These are phyloP conservation scores for Leishmania mexicana DNA, from an alignment of 208 protist genomes.

Conservation along the genomic window DNA sequence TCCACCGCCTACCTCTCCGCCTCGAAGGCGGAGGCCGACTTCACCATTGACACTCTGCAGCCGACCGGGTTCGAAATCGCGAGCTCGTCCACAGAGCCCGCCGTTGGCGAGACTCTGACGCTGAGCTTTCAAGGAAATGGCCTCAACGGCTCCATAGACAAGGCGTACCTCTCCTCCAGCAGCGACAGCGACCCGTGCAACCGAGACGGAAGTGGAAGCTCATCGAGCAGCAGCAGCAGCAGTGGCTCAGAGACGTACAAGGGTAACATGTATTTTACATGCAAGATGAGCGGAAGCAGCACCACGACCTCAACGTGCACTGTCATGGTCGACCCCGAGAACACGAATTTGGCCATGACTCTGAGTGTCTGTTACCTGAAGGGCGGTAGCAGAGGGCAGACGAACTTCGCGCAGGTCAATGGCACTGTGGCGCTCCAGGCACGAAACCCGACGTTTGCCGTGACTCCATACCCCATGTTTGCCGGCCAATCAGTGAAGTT, in stretches of 20 bases:
- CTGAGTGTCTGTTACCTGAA: constrained; percentile 84
- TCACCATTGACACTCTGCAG: constrained; percentile 83
- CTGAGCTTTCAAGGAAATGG: constrained; percentile 69
- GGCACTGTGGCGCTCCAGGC: constrained; percentile 43
- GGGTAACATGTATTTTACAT: constrained; percentile 32
- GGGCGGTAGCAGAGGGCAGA: constrained; percentile 19
- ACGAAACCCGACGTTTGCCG: constrained; percentile 77
- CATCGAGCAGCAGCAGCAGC: neutral
- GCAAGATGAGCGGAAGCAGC: constrained; percentile 37
- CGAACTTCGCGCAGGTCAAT: constrained; percentile 66
- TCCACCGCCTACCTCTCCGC: constrained; percentile 55
- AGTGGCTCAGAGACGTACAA: neutral
- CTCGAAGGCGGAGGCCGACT: constrained; percentile 43
- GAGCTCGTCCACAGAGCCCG: constrained; percentile 30
- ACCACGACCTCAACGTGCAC: constrained; percentile 52
- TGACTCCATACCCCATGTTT: constrained; percentile 64
- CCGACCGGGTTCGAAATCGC: constrained; percentile 66
- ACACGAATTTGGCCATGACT: constrained; percentile 45
- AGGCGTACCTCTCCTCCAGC: constrained; percentile 62
- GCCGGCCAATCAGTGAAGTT: constrained; percentile 66
- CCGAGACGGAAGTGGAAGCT: neutral
- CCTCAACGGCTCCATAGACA: constrained; percentile 52
- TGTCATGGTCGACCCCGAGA: constrained; percentile 58
- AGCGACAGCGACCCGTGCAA: constrained; percentile 38
- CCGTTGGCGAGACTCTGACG: constrained; percentile 52